Evolutionary conservation across 352 stramenopile species (phyloP), one percentile per base, ranked within the genome.

Genomic region (Stephanocyclus meneghinianus): DNA sequence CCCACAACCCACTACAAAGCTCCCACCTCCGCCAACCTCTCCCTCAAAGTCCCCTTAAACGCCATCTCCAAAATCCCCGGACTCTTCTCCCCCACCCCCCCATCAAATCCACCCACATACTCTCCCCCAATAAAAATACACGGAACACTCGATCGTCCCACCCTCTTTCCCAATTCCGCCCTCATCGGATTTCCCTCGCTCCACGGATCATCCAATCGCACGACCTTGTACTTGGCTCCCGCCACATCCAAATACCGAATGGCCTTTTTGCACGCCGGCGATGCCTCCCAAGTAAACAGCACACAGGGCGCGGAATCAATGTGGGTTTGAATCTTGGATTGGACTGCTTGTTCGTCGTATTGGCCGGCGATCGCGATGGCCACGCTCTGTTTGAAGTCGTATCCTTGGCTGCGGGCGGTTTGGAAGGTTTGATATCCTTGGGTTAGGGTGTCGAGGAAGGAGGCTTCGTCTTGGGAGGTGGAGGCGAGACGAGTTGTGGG

Each of bases 101-200:
- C 78, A 74, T 91, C 86, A 57, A 80, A 91, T 21, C 86, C 86
- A 55, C 86, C 86, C 26, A 90, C 79, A 78, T 91, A 90, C 56
- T 86, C 9, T 6, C 84, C 84, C 48, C 71, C 80, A 67, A 91
- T 85, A 32, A 83, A 91, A 63, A 90, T 80, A 44, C 68, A 85
- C 1, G 86, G 86, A 7, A 91, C 86, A 48, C 68, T 82, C 3
- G 77, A 81, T 37, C 75, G 44, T 32, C 84, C 84, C 6, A 88
- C 72, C 44, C 72, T 83, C 55, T 89, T 87, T 67, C 86, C 86
- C 13, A 91, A 45, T 56, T 89, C 84, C 0, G 86, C 84, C 57
- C 86, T 67, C 10, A 91, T 77, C 21, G 70, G 70, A 78, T 91
- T 89, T 6, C 86, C 86, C 35, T 86, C 64, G 13, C 60, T 56